Evolutionary conservation across 805 yeast genomes (phyloP), one percentile per base, ranked within the genome.

Genomic region (Teunomyces funiuensis): DNA sequence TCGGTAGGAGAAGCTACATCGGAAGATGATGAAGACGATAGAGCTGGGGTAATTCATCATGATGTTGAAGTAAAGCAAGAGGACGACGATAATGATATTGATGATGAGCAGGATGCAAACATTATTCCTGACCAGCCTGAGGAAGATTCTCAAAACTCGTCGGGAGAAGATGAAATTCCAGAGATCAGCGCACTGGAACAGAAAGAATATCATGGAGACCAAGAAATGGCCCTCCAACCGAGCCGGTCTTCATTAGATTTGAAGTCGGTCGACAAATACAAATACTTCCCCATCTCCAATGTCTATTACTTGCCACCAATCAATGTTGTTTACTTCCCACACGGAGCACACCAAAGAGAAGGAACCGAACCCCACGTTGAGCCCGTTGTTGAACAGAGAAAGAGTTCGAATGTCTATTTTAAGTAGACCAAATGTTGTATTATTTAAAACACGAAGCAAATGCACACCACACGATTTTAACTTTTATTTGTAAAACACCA

Each of bases 241-340:
- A 16, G 26, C 11, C 11, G 13, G 8, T 30, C 44, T 1, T 25
- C 40, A 2, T 17, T 46, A 23, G 48, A 45, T 16, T 36, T 44
- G 33, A 40, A 44, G 14, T 40, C 47, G 15, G 45, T 39, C 19
- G 47, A 46, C 14, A 28, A 43, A n/a, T 77, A 77, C 50, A 74
- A 74, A 45, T 76, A 76, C 46, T 75, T 74, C 54, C 79, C 79
- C 2, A 69, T 76, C 36, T 71, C 73, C 43, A 65, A 64, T 43
- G 77, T 74, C 19, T 76, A 76, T 50, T 76, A 74, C 55, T 55
- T 74, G 40, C 79, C 79, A 5, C 81, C 81, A 2, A 75, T 76
- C 28, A 77, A 76, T 52, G 78, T 71, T 33, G 80, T 76, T 5
- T 76, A 76, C 51, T 71, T 77, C 43, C 81, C 81, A 1, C 81